A percentile compares a stretch with the other conserved stretches of the same genome.
phyloP scores from a whole-genome alignment of 1,284 basidiomycete genomes.

The Pseudozyma pruni region DNA sequence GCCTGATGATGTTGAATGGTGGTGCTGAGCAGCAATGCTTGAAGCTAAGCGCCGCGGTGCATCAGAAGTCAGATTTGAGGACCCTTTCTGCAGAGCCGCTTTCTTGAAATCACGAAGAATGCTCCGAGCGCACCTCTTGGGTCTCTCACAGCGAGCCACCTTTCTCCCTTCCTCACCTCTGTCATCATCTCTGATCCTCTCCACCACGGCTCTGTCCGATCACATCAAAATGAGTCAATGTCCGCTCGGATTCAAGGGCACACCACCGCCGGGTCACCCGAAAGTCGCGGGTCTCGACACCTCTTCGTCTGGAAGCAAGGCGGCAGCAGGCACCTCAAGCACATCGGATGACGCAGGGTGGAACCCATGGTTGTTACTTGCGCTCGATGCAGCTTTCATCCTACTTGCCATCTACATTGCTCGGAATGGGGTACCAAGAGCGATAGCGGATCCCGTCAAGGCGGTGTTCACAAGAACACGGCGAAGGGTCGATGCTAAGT shows the following conservation, averaged over 20 bases:
- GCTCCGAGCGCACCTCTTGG: background rate
- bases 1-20: too few relatives aligned
- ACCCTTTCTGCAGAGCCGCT: too few relatives aligned
- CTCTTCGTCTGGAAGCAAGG: background rate
- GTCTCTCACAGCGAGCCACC: background rate
- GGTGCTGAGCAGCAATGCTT: too few relatives aligned
- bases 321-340: background rate
- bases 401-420: conserved; percentile 36
- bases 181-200: background rate
- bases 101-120: too few relatives aligned
- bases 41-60: too few relatives aligned
- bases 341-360: conserved; percentile 11
- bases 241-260: conserved; percentile 51
- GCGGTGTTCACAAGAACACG: conserved; percentile 1
- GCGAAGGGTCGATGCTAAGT: conserved; percentile 10
- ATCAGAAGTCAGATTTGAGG: too few relatives aligned
- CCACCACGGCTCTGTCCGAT: background rate
- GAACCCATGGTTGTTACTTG: conserved; percentile 43
- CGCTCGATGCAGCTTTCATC: conserved; percentile 29
- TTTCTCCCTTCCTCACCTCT: background rate
- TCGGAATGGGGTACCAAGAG: conserved; percentile 29
- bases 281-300: conserved; percentile 26
- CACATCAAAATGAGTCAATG: conserved; percentile 31
- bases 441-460: conserved; percentile 18
- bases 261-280: conserved; percentile 50